Evolutionary conservation across 176 grass and related monocot genomes (phyloP).

Genomic region (Musa troglodytarum): DNA sequence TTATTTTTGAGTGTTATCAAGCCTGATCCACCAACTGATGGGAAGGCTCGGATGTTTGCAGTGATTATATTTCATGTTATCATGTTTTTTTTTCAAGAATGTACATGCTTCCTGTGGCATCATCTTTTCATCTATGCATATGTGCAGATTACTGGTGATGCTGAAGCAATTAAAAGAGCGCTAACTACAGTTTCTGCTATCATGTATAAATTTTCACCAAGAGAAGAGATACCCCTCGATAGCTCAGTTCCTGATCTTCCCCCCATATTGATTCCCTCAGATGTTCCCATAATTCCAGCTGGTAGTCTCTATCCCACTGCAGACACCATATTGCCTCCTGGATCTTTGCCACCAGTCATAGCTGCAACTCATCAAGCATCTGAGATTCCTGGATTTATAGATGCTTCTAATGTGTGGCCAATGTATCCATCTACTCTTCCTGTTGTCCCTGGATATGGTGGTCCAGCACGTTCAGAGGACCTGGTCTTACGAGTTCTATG

Average conservation of each 20-base stretch:
- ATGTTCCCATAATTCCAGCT: constrained; percentile 64
- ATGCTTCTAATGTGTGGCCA: constrained; percentile 49
- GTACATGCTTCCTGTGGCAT: not conserved
- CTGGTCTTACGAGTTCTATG: constrained; percentile 72
- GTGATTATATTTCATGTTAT: not conserved
- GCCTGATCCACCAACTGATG: too few relatives aligned
- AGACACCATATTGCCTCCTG: constrained; percentile 40
- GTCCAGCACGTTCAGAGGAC: constrained; percentile 55
- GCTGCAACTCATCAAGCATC: constrained; percentile 42
- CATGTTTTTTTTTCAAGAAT: not conserved
- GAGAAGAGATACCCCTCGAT: constrained; percentile 79
- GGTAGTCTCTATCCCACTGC: constrained; percentile 42
- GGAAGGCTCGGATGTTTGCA: not conserved
- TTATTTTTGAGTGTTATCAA: not conserved
- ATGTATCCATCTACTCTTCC: constrained; percentile 67
- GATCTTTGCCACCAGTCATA: constrained; percentile 41
- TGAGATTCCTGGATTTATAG: constrained; percentile 39
- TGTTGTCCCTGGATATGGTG: constrained; percentile 50
- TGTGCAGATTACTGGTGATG: constrained; percentile 66
- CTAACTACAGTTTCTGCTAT: constrained; percentile 73
- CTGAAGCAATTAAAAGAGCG: constrained; percentile 66
- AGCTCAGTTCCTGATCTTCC: constrained; percentile 53
- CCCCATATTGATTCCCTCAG: constrained; percentile 78
- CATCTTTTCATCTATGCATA: constrained; percentile 19
- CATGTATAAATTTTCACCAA: constrained; percentile 75